Base-by-base conservation (phyloP, 2,329 filamentous ascomycete species). In the Sarocladiaceae sp. region DNA sequence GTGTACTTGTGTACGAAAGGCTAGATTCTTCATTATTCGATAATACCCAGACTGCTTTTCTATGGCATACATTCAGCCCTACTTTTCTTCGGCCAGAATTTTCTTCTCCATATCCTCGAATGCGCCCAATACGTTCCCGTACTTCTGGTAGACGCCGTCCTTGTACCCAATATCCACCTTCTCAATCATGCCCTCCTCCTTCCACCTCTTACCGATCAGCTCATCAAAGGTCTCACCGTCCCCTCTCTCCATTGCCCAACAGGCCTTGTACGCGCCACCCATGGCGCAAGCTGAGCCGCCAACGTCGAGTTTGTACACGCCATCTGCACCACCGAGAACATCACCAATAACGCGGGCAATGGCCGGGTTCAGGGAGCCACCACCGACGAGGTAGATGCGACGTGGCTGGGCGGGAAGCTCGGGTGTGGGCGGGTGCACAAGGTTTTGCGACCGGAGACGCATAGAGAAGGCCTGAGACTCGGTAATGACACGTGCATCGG, bases 391-490 rank as follows among this genome's bases (percentile, higher is more conserved):
- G 74, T 97, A 97, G 61, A 97, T 86, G 22, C 93, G 80, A 50
- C 90, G 83, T 3, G 93, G 92, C 67, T 97, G 93, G 0, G 91
- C 78, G 1, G 92, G 93, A 0, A 96, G 74, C 0, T 8, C 26
- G 3, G 33, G 39, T 62, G 71, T 3, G 82, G 78, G 60, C 70
- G 70, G 39, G 59, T 78, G 71, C 3, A 96, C 90, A 7, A 97
- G 84, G 28, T 80, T 84, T 53, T 85, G 83, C 15, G 89, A 91
- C 37, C 94, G 89, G 23, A 97, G 82, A 2, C 93, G 88, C 67
- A 97, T 86, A 6, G 89, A 95, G 8, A 99, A 83, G 48, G 95
- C 85, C 68, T 99, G 94, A n/a, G 88, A 94, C 74, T 99, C 94
- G 55, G 97, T 80, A 62, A 97, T 97, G 50, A 83, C 77, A 54